Percentiles rank a stretch among this genome's conserved stretches.
Conservation (phyloP, 768 basidiomycete genomes). For the Asterophora parasitica region DNA sequence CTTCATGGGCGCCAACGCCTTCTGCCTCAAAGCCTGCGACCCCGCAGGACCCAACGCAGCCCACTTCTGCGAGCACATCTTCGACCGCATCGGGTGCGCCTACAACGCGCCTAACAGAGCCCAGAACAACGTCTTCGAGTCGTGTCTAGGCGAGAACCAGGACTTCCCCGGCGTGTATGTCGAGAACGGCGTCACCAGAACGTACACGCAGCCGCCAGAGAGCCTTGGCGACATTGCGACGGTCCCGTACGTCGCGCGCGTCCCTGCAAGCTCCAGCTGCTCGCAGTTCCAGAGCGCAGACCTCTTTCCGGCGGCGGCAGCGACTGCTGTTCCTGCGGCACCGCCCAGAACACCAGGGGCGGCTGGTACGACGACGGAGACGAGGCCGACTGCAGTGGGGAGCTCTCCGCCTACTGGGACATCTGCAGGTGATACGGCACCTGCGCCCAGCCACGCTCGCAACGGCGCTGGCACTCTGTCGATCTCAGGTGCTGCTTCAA, state of each 20-base stretch:
- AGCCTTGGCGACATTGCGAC: constrained; percentile 30
- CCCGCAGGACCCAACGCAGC: constrained; percentile 37
- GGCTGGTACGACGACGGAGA: no score
- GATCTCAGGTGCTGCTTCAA: no score
- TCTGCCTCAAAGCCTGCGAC: constrained; percentile 63
- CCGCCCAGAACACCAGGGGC: no score
- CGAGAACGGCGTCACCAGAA: constrained; percentile 15
- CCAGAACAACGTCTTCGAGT: constrained; percentile 43
- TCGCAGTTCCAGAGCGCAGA: constrained; percentile 21
- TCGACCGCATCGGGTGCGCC: constrained; percentile 54
- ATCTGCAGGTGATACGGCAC: no score
- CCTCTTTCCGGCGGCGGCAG: no score
- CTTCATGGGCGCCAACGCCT: constrained; percentile 48
- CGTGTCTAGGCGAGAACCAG: constrained; percentile 50
- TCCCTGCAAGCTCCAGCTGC: constrained; percentile 36
- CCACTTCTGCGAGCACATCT: constrained; percentile 54
- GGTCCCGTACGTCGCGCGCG: constrained; percentile 32
- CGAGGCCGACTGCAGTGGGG: no score
- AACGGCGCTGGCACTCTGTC: no score
- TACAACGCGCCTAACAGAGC: constrained; percentile 58
- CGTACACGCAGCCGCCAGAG: constrained; percentile 37
- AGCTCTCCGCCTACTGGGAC: no score
- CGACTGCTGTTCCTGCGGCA: no score
- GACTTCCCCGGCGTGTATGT: constrained; percentile 23
- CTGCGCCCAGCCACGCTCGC: no score